These are phyloP conservation scores for Solanum bulbocastanum DNA, from an alignment of 257 asterid species.

Conservation along the genomic window DNA sequence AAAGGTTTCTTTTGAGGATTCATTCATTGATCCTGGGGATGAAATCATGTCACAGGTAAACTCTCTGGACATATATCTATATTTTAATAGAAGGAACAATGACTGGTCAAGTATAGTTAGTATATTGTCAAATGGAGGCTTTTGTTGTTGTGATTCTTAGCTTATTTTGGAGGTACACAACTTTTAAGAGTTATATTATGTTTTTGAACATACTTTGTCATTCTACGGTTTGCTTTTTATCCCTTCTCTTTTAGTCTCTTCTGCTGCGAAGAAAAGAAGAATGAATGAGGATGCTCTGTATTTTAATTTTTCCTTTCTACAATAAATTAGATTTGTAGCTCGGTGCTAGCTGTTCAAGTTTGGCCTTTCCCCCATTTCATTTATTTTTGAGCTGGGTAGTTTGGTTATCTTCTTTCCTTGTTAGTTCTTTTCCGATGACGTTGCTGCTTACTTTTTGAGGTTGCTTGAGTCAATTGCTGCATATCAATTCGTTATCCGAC, in stretches of 20 bases:
- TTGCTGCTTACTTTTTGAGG: not conserved
- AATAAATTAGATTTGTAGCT: not conserved
- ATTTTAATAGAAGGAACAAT: not conserved
- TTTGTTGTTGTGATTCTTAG: not conserved
- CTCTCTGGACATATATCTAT: constrained; percentile 8
- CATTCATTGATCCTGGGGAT: constrained; percentile 95
- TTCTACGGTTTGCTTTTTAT: not conserved
- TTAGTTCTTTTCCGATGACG: not conserved
- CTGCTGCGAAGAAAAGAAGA: not conserved
- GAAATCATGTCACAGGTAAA: constrained; percentile 99
- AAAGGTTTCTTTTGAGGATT: constrained; percentile 96
- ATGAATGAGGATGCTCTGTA: not conserved
- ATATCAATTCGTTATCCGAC: not conserved
- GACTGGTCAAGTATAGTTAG: not conserved
- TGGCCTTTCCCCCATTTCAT: not conserved
- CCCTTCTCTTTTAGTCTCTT: not conserved
- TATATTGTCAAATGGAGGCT: not conserved
- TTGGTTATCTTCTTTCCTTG: not conserved
- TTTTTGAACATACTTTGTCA: not conserved
- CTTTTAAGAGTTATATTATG: not conserved
- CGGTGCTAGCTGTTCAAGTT: not conserved
- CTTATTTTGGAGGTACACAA: not conserved
- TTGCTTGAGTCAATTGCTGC: not conserved
- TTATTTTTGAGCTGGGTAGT: not conserved
- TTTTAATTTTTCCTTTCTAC: not conserved